Percentiles rank a stretch among this genome's conserved stretches.
Evolutionary conservation across 768 basidiomycete species (phyloP).

Genomic region (Rhodosporidiobolus sp.): DNA sequence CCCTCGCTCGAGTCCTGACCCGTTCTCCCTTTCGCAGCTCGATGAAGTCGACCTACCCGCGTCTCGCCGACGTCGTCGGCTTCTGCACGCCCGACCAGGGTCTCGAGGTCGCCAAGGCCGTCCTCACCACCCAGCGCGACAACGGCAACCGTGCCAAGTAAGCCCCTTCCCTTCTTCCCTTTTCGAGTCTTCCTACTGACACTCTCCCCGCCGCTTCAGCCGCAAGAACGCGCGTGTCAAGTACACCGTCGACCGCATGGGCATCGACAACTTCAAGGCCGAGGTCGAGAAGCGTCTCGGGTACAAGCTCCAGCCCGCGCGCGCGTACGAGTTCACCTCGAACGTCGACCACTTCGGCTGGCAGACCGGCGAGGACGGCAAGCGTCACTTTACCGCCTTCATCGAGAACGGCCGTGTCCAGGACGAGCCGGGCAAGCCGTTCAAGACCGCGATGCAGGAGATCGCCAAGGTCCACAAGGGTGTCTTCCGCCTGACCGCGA

Average conservation of each 20-base stretch:
- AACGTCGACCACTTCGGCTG: slow-evolving; percentile 96
- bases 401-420: slow-evolving; percentile 98
- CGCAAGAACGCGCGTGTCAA: slow-evolving; percentile 52
- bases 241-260: slow-evolving; percentile 96
- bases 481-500: slow-evolving; percentile 84
- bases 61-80: slow-evolving; percentile 78
- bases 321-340: slow-evolving; percentile 73
- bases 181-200: not conserved
- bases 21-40: slow-evolving; percentile 52
- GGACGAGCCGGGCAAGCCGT: slow-evolving; percentile 82
- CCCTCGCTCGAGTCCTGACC: not conserved
- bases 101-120: slow-evolving; percentile 77
- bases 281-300: slow-evolving; percentile 88
- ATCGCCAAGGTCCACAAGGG: slow-evolving; percentile 95
- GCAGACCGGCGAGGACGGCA: slow-evolving; percentile 79
- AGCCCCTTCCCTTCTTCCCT: slow-evolving; percentile 48
- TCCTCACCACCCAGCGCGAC: slow-evolving; percentile 91
- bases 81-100: slow-evolving; percentile 89
- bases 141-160: slow-evolving; percentile 92
- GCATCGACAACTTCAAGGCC: slow-evolving; percentile 75
- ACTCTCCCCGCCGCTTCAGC: slow-evolving; percentile 42
- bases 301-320: slow-evolving; percentile 67
- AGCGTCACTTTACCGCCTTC: slow-evolving; percentile 83
- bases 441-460: slow-evolving; percentile 87
- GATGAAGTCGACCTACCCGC: slow-evolving; percentile 98